phyloP scores from a whole-genome alignment of 169 alveolate genomes.

The Ichthyophthirius multifiliis region DNA sequence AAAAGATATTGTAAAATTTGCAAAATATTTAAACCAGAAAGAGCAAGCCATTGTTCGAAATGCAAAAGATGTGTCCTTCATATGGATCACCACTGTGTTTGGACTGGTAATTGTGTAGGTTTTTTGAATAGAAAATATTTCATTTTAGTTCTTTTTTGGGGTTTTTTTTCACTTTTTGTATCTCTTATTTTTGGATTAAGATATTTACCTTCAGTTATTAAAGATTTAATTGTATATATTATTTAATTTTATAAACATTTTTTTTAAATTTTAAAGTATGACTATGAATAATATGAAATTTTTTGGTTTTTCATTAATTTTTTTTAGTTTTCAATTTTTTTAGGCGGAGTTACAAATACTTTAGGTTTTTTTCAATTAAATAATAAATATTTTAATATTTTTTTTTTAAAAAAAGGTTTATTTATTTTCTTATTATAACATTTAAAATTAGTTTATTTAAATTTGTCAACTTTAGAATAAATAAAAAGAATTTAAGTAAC shows the following conservation, averaged over 20 bases:
- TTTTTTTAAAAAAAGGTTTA: too few relatives aligned
- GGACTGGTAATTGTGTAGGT: constrained; percentile 86
- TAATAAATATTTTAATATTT: too few relatives aligned
- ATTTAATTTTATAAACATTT: neutral
- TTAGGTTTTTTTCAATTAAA: too few relatives aligned
- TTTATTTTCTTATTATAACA: too few relatives aligned
- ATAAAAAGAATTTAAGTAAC: too few relatives aligned
- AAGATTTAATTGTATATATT: neutral
- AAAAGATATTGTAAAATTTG: constrained; percentile 49
- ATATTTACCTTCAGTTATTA: neutral
- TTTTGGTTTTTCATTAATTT: too few relatives aligned
- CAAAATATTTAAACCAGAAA: constrained; percentile 77
- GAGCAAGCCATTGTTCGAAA: constrained; percentile 87
- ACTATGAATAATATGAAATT: neutral
- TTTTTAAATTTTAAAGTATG: neutral
- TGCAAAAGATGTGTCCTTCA: constrained; percentile 79
- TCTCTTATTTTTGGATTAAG: constrained; percentile 19
- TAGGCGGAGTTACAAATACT: too few relatives aligned
- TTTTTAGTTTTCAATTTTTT: too few relatives aligned
- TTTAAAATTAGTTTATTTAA: too few relatives aligned
- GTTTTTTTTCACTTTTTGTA: constrained; percentile 15
- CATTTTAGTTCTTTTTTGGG: constrained; percentile 46
- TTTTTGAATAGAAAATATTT: constrained; percentile 64
- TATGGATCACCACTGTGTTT: constrained; percentile 93
- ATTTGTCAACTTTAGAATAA: too few relatives aligned